A percentile compares a stretch with the other conserved stretches of the same genome.
Evolutionary conservation across 768 basidiomycete genomes (phyloP).

Genomic region (Suillus subluteus): DNA sequence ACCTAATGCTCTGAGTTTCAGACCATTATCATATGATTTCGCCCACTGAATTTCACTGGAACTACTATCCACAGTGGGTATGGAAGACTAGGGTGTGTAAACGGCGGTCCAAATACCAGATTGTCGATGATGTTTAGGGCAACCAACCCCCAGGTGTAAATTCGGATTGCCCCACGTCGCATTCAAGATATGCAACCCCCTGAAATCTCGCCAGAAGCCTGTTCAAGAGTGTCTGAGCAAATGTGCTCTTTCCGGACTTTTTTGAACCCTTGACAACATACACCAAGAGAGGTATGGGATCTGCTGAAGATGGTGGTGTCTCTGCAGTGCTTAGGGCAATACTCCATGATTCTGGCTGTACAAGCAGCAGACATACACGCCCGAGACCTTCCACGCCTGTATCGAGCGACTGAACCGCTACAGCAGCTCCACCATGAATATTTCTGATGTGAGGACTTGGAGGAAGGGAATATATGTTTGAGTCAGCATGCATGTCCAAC

Average conservation of each 20-base stretch:
- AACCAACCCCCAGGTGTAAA: conserved; percentile 88
- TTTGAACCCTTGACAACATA: conserved; percentile 84
- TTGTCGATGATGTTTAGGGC: conserved; percentile 71
- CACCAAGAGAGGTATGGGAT: conserved; percentile 36
- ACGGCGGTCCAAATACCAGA: conserved; percentile 86
- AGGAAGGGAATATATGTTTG: conserved; percentile 5
- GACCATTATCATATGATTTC: no score
- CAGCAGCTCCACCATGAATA: conserved; percentile 38
- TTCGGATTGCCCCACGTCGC: conserved; percentile 93
- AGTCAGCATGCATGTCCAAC: conserved; percentile 10
- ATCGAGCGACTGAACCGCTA: conserved; percentile 59
- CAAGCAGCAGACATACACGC: conserved; percentile 50
- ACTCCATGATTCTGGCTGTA: conserved; percentile 41
- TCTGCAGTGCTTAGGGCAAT: conserved; percentile 26
- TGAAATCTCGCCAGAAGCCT: conserved; percentile 62
- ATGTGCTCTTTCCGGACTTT: conserved; percentile 89
- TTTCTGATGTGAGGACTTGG: conserved; percentile 21
- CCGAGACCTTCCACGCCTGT: conserved; percentile 73
- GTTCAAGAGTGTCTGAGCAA: conserved; percentile 77
- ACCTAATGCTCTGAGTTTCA: no score
- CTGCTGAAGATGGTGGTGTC: conserved; percentile 6
- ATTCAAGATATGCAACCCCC: conserved; percentile 87
- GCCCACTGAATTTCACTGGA: no score
- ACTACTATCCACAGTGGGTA: conserved; percentile 21
- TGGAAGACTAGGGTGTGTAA: conserved; percentile 79